Evolutionary conservation across 148 eudicot genomes (phyloP).

Genomic region (Rhododendron molle): DNA sequence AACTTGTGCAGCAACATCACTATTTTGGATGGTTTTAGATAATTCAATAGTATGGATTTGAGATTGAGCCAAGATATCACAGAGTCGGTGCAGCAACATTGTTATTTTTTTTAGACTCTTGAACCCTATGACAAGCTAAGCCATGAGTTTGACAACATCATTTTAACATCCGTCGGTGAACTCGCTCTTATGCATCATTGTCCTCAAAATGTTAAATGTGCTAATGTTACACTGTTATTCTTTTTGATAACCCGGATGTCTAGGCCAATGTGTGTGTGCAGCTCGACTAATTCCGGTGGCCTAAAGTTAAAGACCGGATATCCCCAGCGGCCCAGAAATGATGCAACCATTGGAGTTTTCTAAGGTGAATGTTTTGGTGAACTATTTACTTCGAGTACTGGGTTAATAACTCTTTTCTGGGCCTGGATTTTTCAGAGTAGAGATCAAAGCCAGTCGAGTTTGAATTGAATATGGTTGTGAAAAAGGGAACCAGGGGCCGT

Average conservation of each 20-base stretch:
- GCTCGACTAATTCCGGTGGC: no score
- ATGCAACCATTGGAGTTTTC: neutral
- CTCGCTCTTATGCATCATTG: neutral
- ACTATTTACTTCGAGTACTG: neutral
- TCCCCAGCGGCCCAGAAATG: no score
- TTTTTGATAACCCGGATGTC: no score
- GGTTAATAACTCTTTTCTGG: no score
- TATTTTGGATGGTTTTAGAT: neutral
- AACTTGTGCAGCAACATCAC: neutral
- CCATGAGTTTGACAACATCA: neutral
- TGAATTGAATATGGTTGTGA: neutral
- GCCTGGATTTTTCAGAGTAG: no score
- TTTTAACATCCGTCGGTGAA: neutral
- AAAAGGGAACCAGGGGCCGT: no score
- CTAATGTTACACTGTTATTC: neutral
- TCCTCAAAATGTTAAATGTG: neutral
- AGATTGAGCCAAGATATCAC: neutral
- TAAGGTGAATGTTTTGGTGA: neutral
- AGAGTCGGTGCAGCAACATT: neutral
- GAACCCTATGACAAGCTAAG: no score
- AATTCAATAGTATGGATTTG: neutral
- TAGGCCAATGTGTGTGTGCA: no score
- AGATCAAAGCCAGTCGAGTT: neutral
- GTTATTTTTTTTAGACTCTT: no score
- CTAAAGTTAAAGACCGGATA: no score